phyloP scores from a whole-genome alignment of 495 filamentous ascomycete species.

The Opeltia flavorubescens region DNA sequence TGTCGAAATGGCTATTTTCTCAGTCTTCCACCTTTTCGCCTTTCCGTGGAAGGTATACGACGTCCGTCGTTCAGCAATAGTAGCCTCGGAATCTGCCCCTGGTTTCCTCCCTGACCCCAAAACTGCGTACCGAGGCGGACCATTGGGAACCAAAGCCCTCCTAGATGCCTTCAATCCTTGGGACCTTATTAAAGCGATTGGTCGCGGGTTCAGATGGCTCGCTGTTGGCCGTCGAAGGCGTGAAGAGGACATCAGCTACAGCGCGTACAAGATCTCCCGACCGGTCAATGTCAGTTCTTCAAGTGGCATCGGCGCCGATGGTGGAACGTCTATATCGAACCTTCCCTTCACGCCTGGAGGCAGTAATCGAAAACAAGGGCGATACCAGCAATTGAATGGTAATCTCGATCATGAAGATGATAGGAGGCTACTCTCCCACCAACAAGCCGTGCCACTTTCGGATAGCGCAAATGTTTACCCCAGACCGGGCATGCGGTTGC shows the following conservation, averaged over 20 bases:
- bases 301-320: not conserved
- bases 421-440: slow-evolving; percentile 2
- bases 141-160: slow-evolving; percentile 46
- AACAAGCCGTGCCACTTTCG: slow-evolving; percentile 2
- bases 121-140: slow-evolving; percentile 44
- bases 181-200: slow-evolving; percentile 69
- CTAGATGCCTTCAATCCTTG: slow-evolving; percentile 67
- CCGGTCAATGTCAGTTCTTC: not conserved
- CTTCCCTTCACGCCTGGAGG: not conserved
- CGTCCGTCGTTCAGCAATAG: slow-evolving; percentile 15
- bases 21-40: slow-evolving; percentile 66
- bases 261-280: slow-evolving; percentile 2
- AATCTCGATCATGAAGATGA: not conserved
- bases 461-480: not conserved
- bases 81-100: slow-evolving; percentile 29
- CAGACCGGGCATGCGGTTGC: not conserved
- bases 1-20: slow-evolving; percentile 79
- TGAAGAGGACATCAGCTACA: slow-evolving; percentile 37
- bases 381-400: not conserved
- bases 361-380: not conserved
- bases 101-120: slow-evolving; percentile 35
- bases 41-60: slow-evolving; percentile 64
- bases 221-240: slow-evolving; percentile 53
- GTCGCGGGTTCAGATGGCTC: slow-evolving; percentile 67
- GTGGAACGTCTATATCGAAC: not conserved